Evolutionary conservation across 2,329 filamentous ascomycete genomes (phyloP).

Genomic region (Aureobasidium sp.): DNA sequence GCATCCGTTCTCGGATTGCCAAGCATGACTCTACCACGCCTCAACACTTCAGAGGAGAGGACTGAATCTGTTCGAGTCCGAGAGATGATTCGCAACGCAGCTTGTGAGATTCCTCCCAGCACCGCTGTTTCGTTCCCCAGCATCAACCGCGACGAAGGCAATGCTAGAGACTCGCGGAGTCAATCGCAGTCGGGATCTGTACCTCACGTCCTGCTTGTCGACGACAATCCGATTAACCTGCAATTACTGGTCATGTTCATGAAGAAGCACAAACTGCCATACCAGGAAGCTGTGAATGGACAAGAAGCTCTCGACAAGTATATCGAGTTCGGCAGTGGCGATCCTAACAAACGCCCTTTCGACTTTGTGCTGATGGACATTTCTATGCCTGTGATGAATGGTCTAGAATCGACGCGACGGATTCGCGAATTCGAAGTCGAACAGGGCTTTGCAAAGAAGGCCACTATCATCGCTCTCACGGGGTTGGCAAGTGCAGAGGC

Average conservation of each 20-base stretch:
- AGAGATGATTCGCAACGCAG: neutral
- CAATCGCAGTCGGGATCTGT: neutral
- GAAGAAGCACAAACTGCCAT: slow-evolving; percentile 18
- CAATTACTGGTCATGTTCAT: slow-evolving; percentile 19
- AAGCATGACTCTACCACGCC: slow-evolving; percentile 3
- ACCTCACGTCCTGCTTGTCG: slow-evolving; percentile 21
- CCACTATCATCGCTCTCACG: slow-evolving; percentile 25
- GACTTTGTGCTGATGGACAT: slow-evolving; percentile 21
- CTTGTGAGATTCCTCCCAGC: neutral
- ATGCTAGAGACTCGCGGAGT: slow-evolving; percentile 3
- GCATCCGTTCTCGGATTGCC: slow-evolving; percentile 2
- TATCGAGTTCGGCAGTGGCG: slow-evolving; percentile 20
- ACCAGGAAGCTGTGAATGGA: slow-evolving; percentile 35
- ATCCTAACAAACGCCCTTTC: slow-evolving; percentile 19
- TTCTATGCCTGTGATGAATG: slow-evolving; percentile 24
- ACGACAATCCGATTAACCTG: slow-evolving; percentile 24
- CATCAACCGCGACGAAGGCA: slow-evolving; percentile 1
- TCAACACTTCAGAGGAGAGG: neutral
- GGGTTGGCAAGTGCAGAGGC: slow-evolving; percentile 25
- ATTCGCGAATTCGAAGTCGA: slow-evolving; percentile 17
- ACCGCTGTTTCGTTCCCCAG: slow-evolving; percentile 11
- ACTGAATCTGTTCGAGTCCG: neutral
- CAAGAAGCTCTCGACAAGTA: slow-evolving; percentile 39
- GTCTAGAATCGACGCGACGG: slow-evolving; percentile 16
- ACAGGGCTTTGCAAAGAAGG: neutral